Evolutionary conservation across 2,329 filamentous ascomycete species (phyloP), one percentile per base, ranked within the genome.

Genomic region (Amesomyces nigricolor): DNA sequence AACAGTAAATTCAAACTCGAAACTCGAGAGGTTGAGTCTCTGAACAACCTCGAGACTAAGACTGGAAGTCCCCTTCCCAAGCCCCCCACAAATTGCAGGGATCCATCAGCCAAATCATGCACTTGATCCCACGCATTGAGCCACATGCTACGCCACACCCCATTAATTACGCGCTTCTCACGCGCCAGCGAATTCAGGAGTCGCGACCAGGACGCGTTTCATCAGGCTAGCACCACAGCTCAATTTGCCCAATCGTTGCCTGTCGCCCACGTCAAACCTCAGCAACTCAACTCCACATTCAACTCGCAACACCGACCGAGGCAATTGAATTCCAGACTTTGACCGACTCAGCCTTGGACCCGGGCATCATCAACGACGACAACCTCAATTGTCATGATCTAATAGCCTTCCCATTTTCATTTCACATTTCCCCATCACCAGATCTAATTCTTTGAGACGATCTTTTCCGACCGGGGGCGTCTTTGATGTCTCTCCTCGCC

Each of bases 181-280:
- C 44, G 45, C 52, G 47, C 52, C 30, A 42, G 51, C 17, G 5
- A 35, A 39, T 47, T 48, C 57, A 47, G 58, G 38, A 53, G 46
- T 32, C 59, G 55, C 54, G 57, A 47, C 44, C 16, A 3, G 13
- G 40, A 56, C 57, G 57, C 57, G 57, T 53, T 56, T 39, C 30
- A 50, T 19, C 45, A 14, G 37, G 9, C 45, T 17, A 35, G 42
- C 45, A 32, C 44, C 22, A 22, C n/a, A 39, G 56, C 48, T 58
- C 58, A 58, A 59, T 60, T 51, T 56, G 62, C 59, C 46, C 61
- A 63, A 63, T 63, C 54, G 47, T 43, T 51, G 44, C 54, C 22
- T 53, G 22, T 17, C n/a, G 17, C 40, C 26, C 46, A 57, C 47
- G 46, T 26, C 48, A 48, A 57, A 51, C 22, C 22, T 26, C 22